Evolutionary conservation across 1,284 basidiomycete species (phyloP).

Genomic region (Peniophora sp.): DNA sequence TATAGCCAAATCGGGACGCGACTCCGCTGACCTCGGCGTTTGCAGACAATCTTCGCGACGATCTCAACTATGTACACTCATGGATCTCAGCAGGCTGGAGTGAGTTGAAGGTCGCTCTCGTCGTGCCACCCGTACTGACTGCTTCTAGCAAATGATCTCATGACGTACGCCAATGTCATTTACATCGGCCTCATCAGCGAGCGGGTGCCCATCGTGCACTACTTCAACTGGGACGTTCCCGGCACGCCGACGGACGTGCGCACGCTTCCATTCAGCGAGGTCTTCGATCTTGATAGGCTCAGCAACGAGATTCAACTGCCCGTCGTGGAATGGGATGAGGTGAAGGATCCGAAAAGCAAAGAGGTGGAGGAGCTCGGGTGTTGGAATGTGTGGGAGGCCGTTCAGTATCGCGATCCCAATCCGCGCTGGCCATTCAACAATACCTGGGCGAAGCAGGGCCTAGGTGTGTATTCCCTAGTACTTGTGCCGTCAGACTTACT

Average conservation of each 20-base stretch:
- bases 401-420: constrained; percentile 33
- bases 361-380: constrained; percentile 61
- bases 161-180: constrained; percentile 64
- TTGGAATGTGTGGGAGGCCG: constrained; percentile 56
- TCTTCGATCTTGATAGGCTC: constrained; percentile 35
- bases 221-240: constrained; percentile 62
- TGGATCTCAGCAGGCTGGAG: constrained; percentile 70
- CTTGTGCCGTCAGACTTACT: too few relatives aligned
- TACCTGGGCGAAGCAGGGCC: constrained; percentile 34
- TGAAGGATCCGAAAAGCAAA: constrained; percentile 25
- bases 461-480: constrained; percentile 32
- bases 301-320: constrained; percentile 24
- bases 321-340: constrained; percentile 34
- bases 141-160: constrained; percentile 55
- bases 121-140: background rate
- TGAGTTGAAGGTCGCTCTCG: constrained; percentile 23
- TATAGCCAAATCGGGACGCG: background rate
- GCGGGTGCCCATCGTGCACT: constrained; percentile 55
- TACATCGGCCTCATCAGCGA: constrained; percentile 59
- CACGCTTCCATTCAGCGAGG: constrained; percentile 29
- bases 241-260: constrained; percentile 28
- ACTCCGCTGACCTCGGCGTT: background rate
- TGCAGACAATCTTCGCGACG: constrained; percentile 45
- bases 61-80: constrained; percentile 57
- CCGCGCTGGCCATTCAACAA: constrained; percentile 41